Evolutionary conservation across 345 rosid genomes (phyloP).

Genomic region (Gossypium turneri): DNA sequence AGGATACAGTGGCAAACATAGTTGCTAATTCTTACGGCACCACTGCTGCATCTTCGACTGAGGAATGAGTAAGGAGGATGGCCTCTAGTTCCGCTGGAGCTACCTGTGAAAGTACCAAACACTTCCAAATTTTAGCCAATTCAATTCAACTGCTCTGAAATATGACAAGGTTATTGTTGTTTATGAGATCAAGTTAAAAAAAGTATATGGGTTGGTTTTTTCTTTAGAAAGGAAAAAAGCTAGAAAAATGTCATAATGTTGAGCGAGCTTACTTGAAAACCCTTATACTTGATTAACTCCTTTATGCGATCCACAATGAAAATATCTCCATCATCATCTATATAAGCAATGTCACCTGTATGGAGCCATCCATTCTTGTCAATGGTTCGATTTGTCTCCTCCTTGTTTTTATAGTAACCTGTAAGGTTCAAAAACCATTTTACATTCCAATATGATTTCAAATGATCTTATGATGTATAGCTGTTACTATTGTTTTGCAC

Average conservation of each 20-base stretch:
- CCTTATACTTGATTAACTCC: conserved; percentile 90
- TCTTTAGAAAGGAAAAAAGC: no score
- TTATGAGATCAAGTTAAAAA: not conserved
- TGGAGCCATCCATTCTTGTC: conserved; percentile 87
- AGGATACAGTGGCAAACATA: not conserved
- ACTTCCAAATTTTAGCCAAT: not conserved
- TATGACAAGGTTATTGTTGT: not conserved
- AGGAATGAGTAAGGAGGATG: conserved; percentile 66
- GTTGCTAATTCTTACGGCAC: conserved; percentile 60
- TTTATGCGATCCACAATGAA: conserved; percentile 93
- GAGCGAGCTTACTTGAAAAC: conserved; percentile 68
- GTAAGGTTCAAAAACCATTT: conserved; percentile 13
- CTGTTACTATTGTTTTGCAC: conserved; percentile 20
- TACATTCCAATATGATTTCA: not conserved
- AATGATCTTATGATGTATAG: not conserved
- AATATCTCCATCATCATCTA: conserved; percentile 86
- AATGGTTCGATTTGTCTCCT: conserved; percentile 70
- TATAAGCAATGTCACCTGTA: conserved; percentile 84
- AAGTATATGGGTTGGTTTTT: no score
- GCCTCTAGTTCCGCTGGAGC: conserved; percentile 96
- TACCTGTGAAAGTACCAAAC: conserved; percentile 39
- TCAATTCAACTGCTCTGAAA: not conserved
- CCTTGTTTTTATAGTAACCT: conserved; percentile 71
- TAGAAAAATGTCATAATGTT: not conserved
- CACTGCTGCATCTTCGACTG: conserved; percentile 79